A percentile compares a stretch with the other conserved stretches of the same genome.
These are phyloP conservation scores for Hevea brasiliensis DNA, from an alignment of 345 rosid genomes.

Conservation along the genomic window DNA sequence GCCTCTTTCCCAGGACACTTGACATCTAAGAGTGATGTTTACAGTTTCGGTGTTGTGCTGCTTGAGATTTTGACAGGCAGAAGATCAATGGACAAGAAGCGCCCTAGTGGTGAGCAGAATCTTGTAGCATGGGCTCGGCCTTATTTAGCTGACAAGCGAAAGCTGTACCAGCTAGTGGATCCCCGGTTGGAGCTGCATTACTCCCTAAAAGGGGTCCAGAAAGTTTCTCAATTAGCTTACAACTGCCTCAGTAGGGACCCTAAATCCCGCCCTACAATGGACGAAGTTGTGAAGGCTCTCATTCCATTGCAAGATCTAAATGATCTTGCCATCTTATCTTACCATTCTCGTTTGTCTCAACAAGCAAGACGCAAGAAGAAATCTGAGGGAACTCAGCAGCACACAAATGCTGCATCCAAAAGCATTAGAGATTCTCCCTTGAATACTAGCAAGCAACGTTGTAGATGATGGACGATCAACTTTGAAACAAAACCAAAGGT, in stretches of 20 bases:
- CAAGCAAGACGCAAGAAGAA: conserved; percentile 70
- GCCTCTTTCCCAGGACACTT: conserved; percentile 28
- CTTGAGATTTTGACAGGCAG: conserved; percentile 37
- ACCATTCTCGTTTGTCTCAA: conserved; percentile 43
- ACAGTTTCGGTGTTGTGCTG: conserved; percentile 37
- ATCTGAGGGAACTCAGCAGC: conserved; percentile 46
- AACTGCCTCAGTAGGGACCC: conserved; percentile 35
- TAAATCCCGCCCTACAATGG: conserved; percentile 33
- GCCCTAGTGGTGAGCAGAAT: conserved; percentile 37
- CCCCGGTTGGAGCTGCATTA: conserved; percentile 33
- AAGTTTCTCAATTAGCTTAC: conserved; percentile 33
- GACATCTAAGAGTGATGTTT: conserved; percentile 37
- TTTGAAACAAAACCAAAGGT: conserved; percentile 24
- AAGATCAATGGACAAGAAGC: conserved; percentile 40
- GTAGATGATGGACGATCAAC: conserved; percentile 35
- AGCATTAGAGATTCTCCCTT: conserved; percentile 55
- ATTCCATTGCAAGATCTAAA: conserved; percentile 31
- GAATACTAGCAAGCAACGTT: conserved; percentile 52
- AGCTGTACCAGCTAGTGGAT: conserved; percentile 33
- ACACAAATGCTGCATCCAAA: conserved; percentile 35
- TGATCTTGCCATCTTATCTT: conserved; percentile 33
- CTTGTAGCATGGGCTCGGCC: conserved; percentile 35
- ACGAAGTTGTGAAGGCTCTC: conserved; percentile 33
- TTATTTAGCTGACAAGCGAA: conserved; percentile 34
- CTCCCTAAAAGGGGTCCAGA: conserved; percentile 34